Evolutionary conservation across 805 yeast genomes (phyloP).

Genomic region (Sugiyamaella americana): DNA sequence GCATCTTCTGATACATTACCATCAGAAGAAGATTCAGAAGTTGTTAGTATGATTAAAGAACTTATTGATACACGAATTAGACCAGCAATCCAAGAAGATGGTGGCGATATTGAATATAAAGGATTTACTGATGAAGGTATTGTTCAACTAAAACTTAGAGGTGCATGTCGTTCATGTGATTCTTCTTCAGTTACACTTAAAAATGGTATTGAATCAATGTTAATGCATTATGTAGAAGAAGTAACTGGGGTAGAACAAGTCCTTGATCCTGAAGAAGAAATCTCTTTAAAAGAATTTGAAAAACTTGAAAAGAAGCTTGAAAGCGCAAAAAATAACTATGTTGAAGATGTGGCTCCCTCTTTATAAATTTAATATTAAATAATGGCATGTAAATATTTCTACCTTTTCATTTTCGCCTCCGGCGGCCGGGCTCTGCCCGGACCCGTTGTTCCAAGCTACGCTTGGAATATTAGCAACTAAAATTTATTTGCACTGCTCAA

Average conservation of each 20-base stretch:
- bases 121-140: constrained; percentile 86
- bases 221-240: constrained; percentile 94
- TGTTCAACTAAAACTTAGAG: constrained; percentile 82
- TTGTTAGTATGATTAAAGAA: constrained; percentile 85
- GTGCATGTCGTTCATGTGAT: constrained; percentile 94
- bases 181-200: constrained; percentile 86
- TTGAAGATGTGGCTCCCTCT: constrained; percentile 16
- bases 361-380: constrained; percentile 5
- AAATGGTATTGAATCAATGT: constrained; percentile 95
- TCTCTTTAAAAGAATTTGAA: constrained; percentile 78
- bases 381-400: background rate
- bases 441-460: background rate
- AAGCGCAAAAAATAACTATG: constrained; percentile 20
- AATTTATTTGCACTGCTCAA: no score
- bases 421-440: background rate
- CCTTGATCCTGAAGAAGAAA: constrained; percentile 68
- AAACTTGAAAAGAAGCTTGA: constrained; percentile 63
- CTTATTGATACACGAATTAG: constrained; percentile 89
- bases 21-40: constrained; percentile 67
- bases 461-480: background rate
- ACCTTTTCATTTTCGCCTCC: background rate
- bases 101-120: constrained; percentile 90
- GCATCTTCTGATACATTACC: constrained; percentile 40
- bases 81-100: constrained; percentile 98
- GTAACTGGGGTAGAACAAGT: constrained; percentile 83